phyloP scores from a whole-genome alignment of 768 basidiomycete species.

The Lactarius deliciosus region DNA sequence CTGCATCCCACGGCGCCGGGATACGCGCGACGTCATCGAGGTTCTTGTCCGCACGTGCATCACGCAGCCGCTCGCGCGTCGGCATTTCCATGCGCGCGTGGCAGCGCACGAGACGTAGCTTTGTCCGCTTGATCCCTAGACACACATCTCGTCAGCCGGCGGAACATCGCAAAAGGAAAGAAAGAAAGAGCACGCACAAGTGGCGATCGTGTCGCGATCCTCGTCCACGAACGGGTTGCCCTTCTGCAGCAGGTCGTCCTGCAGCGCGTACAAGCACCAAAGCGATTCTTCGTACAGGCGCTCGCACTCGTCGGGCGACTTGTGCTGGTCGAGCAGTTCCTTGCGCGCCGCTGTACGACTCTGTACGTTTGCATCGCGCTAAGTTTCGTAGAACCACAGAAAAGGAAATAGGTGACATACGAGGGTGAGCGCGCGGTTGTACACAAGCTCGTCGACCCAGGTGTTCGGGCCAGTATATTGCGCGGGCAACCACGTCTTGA shows the following conservation, averaged over 20 bases:
- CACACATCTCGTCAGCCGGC: not conserved
- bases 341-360: slow-evolving; percentile 91
- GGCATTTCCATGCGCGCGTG: slow-evolving; percentile 76
- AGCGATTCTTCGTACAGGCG: slow-evolving; percentile 92
- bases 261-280: slow-evolving; percentile 90
- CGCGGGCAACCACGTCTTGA: slow-evolving; percentile 84
- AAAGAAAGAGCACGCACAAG: slow-evolving; percentile 49
- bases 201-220: slow-evolving; percentile 74
- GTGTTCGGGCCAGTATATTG: slow-evolving; percentile 80
- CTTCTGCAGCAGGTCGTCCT: slow-evolving; percentile 81
- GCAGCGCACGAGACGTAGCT: slow-evolving; percentile 78
- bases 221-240: slow-evolving; percentile 86
- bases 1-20: slow-evolving; percentile 56
- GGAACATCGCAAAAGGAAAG: slow-evolving; percentile 1
- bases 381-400: not conserved
- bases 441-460: slow-evolving; percentile 88
- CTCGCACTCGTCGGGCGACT: slow-evolving; percentile 80
- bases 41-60: slow-evolving; percentile 78
- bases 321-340: slow-evolving; percentile 79
- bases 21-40: slow-evolving; percentile 67
- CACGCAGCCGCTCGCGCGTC: slow-evolving; percentile 66
- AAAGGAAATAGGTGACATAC: slow-evolving; percentile 47
- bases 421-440: slow-evolving; percentile 84
- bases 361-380: slow-evolving; percentile 43
- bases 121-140: slow-evolving; percentile 82